These are phyloP conservation scores for Lepidium sativum DNA, from an alignment of 345 rosid genomes.

Conservation along the genomic window DNA sequence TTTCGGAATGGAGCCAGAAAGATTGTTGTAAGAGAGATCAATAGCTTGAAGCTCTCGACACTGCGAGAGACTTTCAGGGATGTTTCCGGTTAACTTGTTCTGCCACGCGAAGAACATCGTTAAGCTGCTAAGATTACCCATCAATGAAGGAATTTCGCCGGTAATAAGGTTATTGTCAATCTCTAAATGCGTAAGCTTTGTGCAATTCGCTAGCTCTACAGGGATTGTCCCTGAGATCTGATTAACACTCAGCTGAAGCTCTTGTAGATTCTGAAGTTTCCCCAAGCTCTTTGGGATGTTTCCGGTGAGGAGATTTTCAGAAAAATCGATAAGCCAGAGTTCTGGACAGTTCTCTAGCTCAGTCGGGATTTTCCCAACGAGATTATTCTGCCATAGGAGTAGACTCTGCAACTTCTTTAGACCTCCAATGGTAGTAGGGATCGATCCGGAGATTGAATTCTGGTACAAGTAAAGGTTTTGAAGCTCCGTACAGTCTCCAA, in stretches of 20 bases:
- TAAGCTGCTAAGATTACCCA: slow-evolving; percentile 51
- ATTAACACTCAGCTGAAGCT: slow-evolving; percentile 71
- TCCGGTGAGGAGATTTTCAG: slow-evolving; percentile 72
- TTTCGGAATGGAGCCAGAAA: slow-evolving; percentile 68
- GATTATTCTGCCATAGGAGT: slow-evolving; percentile 66
- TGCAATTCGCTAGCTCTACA: slow-evolving; percentile 44
- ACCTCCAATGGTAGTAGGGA: slow-evolving; percentile 48
- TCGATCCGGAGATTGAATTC: slow-evolving; percentile 66
- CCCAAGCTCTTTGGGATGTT: slow-evolving; percentile 59
- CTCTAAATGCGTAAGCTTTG: slow-evolving; percentile 53
- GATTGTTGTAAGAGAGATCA: slow-evolving; percentile 64
- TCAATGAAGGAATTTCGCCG: slow-evolving; percentile 59
- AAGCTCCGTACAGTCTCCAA: slow-evolving; percentile 65
- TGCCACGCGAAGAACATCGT: slow-evolving; percentile 73
- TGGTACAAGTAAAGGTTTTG: slow-evolving; percentile 66
- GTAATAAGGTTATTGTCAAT: slow-evolving; percentile 76
- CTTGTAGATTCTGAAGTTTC: slow-evolving; percentile 42
- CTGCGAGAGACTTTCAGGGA: slow-evolving; percentile 51
- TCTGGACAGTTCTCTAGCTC: slow-evolving; percentile 63
- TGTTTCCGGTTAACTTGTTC: slow-evolving; percentile 69
- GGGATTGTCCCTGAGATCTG: slow-evolving; percentile 77
- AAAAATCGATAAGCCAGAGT: slow-evolving; percentile 50
- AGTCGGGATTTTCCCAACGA: slow-evolving; percentile 61
- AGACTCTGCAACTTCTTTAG: slow-evolving; percentile 47
- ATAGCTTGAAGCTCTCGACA: slow-evolving; percentile 68